phyloP scores from a whole-genome alignment of 2,329 filamentous ascomycete species.

The Aspergillus clavatus region DNA sequence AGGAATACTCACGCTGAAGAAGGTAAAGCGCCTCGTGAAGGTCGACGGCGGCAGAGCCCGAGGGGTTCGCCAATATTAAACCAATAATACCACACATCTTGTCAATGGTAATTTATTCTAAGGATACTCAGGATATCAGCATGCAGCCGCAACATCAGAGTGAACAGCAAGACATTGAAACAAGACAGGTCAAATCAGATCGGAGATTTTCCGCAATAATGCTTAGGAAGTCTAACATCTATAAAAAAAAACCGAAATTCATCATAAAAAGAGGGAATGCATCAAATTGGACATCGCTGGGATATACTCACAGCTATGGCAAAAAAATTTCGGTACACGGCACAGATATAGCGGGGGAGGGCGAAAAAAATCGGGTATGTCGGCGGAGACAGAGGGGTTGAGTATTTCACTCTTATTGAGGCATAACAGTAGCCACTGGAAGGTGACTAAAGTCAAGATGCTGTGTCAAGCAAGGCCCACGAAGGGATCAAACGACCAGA shows the following conservation, averaged over 20 bases:
- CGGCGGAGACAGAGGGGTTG: background rate
- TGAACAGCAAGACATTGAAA: constrained; percentile 6
- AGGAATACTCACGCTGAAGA: constrained; percentile 51
- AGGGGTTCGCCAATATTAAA: constrained; percentile 55
- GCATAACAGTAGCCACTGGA: constrained; percentile 16
- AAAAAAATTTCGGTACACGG: background rate
- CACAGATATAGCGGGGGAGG: background rate
- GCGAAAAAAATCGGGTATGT: background rate
- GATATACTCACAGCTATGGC: constrained; percentile 3
- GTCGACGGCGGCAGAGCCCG: constrained; percentile 53
- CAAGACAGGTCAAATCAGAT: constrained; percentile 22
- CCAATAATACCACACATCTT: constrained; percentile 61
- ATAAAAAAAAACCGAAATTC: constrained; percentile 40
- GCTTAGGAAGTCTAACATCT: constrained; percentile 49
- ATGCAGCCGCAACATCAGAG: constrained; percentile 5
- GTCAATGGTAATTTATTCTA: constrained; percentile 20
- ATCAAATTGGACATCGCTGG: constrained; percentile 5
- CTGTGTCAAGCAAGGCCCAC: constrained; percentile 17
- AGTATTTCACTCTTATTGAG: constrained; percentile 9
- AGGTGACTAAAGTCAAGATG: constrained; percentile 7
- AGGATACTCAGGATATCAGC: constrained; percentile 15
- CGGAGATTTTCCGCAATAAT: constrained; percentile 40
- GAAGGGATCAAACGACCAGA: constrained; percentile 18
- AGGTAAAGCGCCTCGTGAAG: constrained; percentile 68
- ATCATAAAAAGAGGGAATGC: constrained; percentile 30